Percentiles rank a stretch among this genome's conserved stretches.
Conservation (phyloP, 1,139 yeast species). For the Candida sp. region DNA sequence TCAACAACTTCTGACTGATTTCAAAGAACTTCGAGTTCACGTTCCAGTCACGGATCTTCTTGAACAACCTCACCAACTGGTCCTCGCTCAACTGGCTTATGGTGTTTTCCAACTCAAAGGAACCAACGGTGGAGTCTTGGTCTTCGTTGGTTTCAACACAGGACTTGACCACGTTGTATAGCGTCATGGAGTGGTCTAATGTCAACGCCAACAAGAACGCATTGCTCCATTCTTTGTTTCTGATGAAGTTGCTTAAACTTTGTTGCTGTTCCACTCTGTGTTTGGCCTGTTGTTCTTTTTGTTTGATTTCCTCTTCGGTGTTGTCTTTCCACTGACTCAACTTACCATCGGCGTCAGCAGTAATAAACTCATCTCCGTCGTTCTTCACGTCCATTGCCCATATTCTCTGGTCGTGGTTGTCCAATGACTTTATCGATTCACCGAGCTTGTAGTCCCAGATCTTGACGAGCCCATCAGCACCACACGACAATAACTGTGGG, state of each 20-base stretch:
- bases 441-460: conserved; percentile 84
- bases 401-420: conserved; percentile 91
- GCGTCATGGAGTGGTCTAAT: conserved; percentile 84
- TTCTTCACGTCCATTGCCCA: conserved; percentile 81
- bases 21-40: conserved; percentile 82
- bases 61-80: conserved; percentile 63
- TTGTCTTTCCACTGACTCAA: conserved; percentile 89
- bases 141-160: conserved; percentile 53
- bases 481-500: conserved; percentile 78
- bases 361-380: conserved; percentile 67
- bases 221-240: conserved; percentile 78
- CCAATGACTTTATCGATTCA: conserved; percentile 82
- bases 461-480: conserved; percentile 94
- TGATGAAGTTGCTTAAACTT: conserved; percentile 72
- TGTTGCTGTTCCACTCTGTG: conserved; percentile 86
- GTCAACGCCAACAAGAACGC: conserved; percentile 89
- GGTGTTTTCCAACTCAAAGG: conserved; percentile 66
- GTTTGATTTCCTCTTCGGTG: conserved; percentile 66
- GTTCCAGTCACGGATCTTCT: conserved; percentile 93
- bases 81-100: conserved; percentile 61
- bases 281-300: conserved; percentile 56
- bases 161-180: conserved; percentile 70
- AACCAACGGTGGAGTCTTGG: conserved; percentile 57
- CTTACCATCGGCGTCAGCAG: conserved; percentile 97
- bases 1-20: conserved; percentile 77